Evolutionary conservation across 192 early-diverging fungal species (phyloP), one percentile per base, ranked within the genome.

Genomic region (Phlyctochytrium bullatum): DNA sequence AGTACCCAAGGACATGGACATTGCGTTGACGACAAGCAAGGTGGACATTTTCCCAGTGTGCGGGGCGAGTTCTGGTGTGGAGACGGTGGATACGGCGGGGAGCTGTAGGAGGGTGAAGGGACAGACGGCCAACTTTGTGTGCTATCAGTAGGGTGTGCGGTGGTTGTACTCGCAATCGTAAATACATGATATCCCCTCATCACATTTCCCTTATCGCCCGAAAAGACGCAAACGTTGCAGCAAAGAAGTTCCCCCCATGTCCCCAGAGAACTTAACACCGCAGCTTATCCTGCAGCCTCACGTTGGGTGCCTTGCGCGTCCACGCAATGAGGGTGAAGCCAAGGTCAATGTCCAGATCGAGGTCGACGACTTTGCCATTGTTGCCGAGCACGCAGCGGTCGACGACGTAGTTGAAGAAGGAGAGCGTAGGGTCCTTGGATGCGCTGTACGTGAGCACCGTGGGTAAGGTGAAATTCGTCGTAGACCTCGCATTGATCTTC

Each of bases 341-440:
- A 6, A 47, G 20, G 40, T 47, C 40, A 20, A 47, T 47, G 20
- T 47, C 40, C 10, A 47, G 40, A 20, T 47, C 40, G 10, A 47
- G 20, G 10, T 6, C 20, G 20, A 47, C 10, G 10, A 20, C 20
- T 20, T 47, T 47, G n/a, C n/a, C n/a, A 20, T 47, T 20, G 20
- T 20, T 20, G 6, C 40, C 40, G 6, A 6, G 10, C 6, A 47
- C 6, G 40, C 40, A 47, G 6, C 20, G 40, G 10, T 47, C 20
- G 40, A 47, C 10, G 20, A 47, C 40, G 40, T 47, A 47, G 40
- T 47, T 47, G 40, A 47, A 47, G 40, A 47, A 47, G 40, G 40
- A 47, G 6, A 6, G 40, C 20, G 6, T 20, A 14, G 40, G 20
- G 40, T 47, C 40, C 40, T 47, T 47, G 20, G 6, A 14, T 6